These are phyloP conservation scores for Boletus fagicola DNA, from an alignment of 768 basidiomycete genomes.

Conservation along the genomic window DNA sequence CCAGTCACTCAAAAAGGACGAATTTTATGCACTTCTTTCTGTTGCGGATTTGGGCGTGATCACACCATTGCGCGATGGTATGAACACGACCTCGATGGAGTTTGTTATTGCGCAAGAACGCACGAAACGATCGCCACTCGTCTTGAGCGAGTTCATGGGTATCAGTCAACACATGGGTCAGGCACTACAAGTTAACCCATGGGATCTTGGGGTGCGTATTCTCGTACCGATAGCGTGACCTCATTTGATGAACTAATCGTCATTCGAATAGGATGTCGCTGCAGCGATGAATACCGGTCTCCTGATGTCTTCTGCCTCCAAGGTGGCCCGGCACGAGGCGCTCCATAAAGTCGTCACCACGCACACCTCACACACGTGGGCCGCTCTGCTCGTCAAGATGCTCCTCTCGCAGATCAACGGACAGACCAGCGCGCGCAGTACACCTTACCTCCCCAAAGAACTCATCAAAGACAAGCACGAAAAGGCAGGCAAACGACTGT, in stretches of 20 bases:
- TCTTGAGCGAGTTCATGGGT: conserved; percentile 97
- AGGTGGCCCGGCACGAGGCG: conserved; percentile 65
- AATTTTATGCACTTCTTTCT: conserved; percentile 92
- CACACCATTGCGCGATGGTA: conserved; percentile 93
- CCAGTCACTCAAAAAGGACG: conserved; percentile 95
- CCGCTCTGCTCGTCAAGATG: conserved; percentile 84
- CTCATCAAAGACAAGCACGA: conserved; percentile 60
- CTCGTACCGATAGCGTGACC: not conserved
- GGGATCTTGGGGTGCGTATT: conserved; percentile 79
- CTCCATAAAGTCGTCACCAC: conserved; percentile 85
- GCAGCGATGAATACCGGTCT: conserved; percentile 89
- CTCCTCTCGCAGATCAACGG: conserved; percentile 77
- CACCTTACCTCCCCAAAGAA: conserved; percentile 74
- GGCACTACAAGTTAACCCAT: conserved; percentile 91
- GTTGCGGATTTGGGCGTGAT: conserved; percentile 95
- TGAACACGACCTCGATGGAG: conserved; percentile 99
- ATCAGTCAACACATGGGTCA: conserved; percentile 90
- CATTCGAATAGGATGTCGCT: conserved; percentile 65
- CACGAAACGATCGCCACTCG: conserved; percentile 80
- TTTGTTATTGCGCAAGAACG: conserved; percentile 91
- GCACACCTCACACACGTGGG: conserved; percentile 96
- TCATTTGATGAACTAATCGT: not conserved
- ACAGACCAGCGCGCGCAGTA: conserved; percentile 77
- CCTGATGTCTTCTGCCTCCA: conserved; percentile 76
- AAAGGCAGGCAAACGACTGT: conserved; percentile 74